Evolutionary conservation across 2,329 filamentous ascomycete genomes (phyloP).

Genomic region (Cladophialophora carrionii): DNA sequence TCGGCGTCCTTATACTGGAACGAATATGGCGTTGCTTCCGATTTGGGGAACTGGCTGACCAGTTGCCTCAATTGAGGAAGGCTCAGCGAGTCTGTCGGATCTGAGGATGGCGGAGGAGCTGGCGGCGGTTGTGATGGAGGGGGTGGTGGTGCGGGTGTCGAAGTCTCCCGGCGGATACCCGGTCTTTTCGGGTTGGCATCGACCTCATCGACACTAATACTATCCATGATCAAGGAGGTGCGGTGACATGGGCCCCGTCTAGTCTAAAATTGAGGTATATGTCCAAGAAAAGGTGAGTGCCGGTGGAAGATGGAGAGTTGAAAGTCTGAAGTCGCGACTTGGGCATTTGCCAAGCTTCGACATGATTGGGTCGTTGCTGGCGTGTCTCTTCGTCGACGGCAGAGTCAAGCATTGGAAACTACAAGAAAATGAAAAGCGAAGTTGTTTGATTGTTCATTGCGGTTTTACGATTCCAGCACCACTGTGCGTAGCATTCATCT

Average conservation of each 20-base stretch:
- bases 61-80: constrained; percentile 73
- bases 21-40: constrained; percentile 76
- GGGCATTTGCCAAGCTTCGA: constrained; percentile 3
- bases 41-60: constrained; percentile 71
- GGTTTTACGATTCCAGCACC: background rate
- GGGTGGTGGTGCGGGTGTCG: constrained; percentile 47
- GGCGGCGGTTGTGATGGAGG: constrained; percentile 53
- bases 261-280: background rate
- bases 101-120: constrained; percentile 44
- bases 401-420: background rate
- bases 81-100: constrained; percentile 69
- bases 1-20: constrained; percentile 78
- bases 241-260: constrained; percentile 2
- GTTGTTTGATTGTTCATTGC: background rate
- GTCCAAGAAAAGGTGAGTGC: background rate
- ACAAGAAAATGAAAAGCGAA: background rate
- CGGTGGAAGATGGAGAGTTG: background rate
- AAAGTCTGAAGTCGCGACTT: constrained; percentile 1
- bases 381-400: background rate
- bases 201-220: constrained; percentile 53
- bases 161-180: constrained; percentile 41
- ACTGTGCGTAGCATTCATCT: background rate
- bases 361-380: constrained; percentile 5
- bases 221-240: constrained; percentile 13
- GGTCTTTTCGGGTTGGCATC: constrained; percentile 53